Conservation (phyloP, 2,329 filamentous ascomycete genomes). For the Cadophora malorum region DNA sequence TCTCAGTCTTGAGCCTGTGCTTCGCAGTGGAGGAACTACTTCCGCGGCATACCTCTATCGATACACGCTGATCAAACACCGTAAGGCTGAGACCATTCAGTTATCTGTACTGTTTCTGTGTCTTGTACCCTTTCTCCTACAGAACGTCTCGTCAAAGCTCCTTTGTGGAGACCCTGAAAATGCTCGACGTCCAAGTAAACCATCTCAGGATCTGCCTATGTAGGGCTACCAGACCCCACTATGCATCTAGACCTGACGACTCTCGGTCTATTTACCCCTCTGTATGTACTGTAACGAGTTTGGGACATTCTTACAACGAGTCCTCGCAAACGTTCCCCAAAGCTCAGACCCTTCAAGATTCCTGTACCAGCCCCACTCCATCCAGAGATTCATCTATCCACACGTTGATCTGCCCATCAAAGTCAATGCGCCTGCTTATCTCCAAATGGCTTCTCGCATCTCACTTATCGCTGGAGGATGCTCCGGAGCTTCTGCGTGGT, state of each 20-base stretch:
- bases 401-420: neutral
- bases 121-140: neutral
- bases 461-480: neutral
- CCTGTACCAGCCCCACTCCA: neutral
- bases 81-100: neutral
- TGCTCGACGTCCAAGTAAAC: neutral
- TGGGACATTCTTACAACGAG: neutral
- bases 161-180: neutral
- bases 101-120: neutral
- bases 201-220: neutral
- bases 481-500: neutral
- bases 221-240: neutral
- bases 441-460: neutral
- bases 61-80: neutral
- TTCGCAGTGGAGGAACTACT: neutral
- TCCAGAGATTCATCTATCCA: neutral
- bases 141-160: neutral
- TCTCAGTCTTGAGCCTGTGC: neutral
- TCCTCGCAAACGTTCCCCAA: neutral
- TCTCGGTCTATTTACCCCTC: neutral
- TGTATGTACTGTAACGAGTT: neutral
- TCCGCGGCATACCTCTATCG: neutral
- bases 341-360: neutral
- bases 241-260: neutral
- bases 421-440: neutral